Evolutionary conservation across 2,329 filamentous ascomycete species (phyloP), one percentile per base, ranked within the genome.

Genomic region (Hypoxylon rubiginosum): DNA sequence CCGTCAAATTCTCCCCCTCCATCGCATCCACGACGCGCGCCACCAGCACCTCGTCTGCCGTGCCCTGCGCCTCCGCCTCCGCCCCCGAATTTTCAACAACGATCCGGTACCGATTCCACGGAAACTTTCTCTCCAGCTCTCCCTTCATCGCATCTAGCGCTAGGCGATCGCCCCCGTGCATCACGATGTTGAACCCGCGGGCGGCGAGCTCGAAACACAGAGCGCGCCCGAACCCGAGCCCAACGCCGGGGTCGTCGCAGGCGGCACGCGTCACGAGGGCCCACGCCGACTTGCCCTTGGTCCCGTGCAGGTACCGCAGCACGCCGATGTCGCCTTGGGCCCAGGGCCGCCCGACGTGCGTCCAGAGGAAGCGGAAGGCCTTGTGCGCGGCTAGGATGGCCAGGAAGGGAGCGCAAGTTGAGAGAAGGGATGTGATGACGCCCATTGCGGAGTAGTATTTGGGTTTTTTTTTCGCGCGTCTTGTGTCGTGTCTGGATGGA

Each of bases 181-280:
- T 72, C 11, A 87, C 76, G 26, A 88, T 77, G 68, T 86, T 84
- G 79, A 88, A 87, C n/a, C 84, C 83, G n/a, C 77, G 76, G 0
- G 67, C 62, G 7, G 82, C 82, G 10, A 88, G 81, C 68, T 85
- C 84, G 51, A 82, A 71, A 8, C 81, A 81, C 62, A 87, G 81
- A 0, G 76, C 81, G 28, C 78, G 76, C 2, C 86, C 86, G 48
- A 88, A n/a, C n/a, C n/a, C n/a, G n/a, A n/a, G n/a, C n/a, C n/a
- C n/a, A n/a, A n/a, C n/a, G n/a, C n/a, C 85, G 10, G 85, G 85
- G 49, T 84, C 82, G 32, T 77, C n/a, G n/a, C n/a, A n/a, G n/a
- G n/a, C 83, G 15, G 82, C 79, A 26, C 85, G 85, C 0, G 85
- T 87, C 8, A 85, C 74, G 0, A 86, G 71, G 0, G 82, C 83